These are phyloP conservation scores for Magnolia sinica DNA, from an alignment of 164 flowering plant species.

Conservation along the genomic window DNA sequence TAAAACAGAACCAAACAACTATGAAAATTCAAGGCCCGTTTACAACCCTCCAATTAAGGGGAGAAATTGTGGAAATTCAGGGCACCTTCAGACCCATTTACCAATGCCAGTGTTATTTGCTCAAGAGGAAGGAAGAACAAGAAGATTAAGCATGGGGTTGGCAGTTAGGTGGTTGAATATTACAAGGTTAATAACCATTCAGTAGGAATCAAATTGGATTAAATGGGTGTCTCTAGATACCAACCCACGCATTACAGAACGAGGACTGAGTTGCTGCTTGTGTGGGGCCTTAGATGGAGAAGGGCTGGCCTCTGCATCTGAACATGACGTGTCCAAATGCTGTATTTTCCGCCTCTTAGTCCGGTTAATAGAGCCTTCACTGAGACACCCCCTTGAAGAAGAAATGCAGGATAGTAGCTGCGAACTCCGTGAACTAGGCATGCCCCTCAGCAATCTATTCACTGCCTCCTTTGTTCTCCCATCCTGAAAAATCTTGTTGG, in stretches of 20 bases:
- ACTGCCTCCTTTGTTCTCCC: slow-evolving; percentile 38
- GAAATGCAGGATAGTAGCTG: slow-evolving; percentile 30
- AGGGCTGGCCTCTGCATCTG: slow-evolving; percentile 3
- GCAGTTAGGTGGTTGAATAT: not conserved
- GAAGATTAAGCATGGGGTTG: not conserved
- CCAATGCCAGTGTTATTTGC: not conserved
- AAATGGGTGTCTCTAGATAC: not conserved
- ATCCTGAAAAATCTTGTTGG: slow-evolving; percentile 26
- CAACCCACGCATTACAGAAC: slow-evolving; percentile 3
- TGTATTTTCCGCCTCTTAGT: slow-evolving; percentile 6
- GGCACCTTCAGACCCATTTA: not conserved
- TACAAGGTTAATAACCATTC: not conserved
- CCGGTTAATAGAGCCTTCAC: slow-evolving; percentile 25
- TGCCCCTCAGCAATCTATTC: slow-evolving; percentile 15
- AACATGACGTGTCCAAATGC: not conserved
- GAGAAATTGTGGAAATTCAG: not conserved
- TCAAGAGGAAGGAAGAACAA: not conserved
- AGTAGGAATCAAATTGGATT: slow-evolving; percentile 1
- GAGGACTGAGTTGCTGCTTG: slow-evolving; percentile 2
- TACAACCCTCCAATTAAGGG: not conserved
- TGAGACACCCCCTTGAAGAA: slow-evolving; percentile 12
- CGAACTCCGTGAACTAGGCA: slow-evolving; percentile 38
- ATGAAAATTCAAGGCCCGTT: not conserved
- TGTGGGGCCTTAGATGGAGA: not conserved
- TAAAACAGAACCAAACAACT: not conserved